phyloP scores from a whole-genome alignment of 768 basidiomycete genomes.

The Rhodotorula sphaerocarpa region DNA sequence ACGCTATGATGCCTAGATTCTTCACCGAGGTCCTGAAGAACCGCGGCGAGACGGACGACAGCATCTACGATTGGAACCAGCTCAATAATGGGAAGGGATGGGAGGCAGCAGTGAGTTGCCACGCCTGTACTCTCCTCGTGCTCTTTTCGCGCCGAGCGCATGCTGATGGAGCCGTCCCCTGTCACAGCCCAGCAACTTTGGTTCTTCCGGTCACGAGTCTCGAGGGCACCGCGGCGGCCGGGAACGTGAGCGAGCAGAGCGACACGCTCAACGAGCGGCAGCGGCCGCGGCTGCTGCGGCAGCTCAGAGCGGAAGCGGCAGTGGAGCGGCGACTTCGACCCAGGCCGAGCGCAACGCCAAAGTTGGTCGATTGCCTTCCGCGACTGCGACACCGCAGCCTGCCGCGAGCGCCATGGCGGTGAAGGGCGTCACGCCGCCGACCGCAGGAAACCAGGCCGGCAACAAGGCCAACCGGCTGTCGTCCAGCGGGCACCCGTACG shows the following conservation, averaged over 20 bases:
- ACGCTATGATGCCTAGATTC: slow-evolving; percentile 90
- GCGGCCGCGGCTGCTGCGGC: slow-evolving; percentile 34
- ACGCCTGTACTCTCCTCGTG: background rate
- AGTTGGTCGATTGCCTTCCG: slow-evolving; percentile 46
- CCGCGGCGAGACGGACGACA: slow-evolving; percentile 82
- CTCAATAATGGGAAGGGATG: slow-evolving; percentile 90
- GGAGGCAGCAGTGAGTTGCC: slow-evolving; percentile 53
- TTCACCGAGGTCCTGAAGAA: slow-evolving; percentile 90
- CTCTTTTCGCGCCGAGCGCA: background rate
- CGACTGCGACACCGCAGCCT: slow-evolving; percentile 13
- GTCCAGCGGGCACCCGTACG: slow-evolving; percentile 29
- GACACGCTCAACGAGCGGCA: slow-evolving; percentile 36
- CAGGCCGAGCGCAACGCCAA: slow-evolving; percentile 57
- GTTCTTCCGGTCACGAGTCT: slow-evolving; percentile 34
- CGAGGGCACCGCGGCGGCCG: slow-evolving; percentile 36
- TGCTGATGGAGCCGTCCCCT: background rate
- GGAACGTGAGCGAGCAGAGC: slow-evolving; percentile 38
- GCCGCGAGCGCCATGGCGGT: slow-evolving; percentile 30
- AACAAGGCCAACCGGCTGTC: background rate
- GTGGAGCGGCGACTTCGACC: slow-evolving; percentile 43
- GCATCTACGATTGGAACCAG: slow-evolving; percentile 91
- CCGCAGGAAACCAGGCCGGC: background rate
- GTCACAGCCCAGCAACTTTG: background rate
- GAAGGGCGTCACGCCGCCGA: slow-evolving; percentile 21
- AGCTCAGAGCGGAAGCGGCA: slow-evolving; percentile 2